Conservation (phyloP, 495 filamentous ascomycete genomes). For the Talaromyces wortmannii region DNA sequence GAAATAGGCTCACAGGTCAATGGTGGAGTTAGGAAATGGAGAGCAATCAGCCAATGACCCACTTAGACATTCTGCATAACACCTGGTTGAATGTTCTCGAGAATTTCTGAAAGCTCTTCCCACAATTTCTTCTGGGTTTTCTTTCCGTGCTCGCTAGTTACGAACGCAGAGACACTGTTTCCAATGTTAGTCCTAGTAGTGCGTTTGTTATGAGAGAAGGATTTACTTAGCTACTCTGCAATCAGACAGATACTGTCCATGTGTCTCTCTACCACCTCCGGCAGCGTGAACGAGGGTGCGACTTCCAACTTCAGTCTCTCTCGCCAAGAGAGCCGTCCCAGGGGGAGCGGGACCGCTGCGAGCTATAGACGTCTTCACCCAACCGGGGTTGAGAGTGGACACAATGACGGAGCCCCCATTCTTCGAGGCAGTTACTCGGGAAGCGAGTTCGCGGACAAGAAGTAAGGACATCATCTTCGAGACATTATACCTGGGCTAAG, state of each 20-base stretch:
- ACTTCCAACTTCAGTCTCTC: constrained; percentile 5
- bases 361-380: no score
- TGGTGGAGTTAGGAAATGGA: no score
- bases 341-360: no score
- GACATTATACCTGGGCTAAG: constrained; percentile 18
- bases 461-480: constrained; percentile 28
- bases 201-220: not conserved
- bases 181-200: not conserved
- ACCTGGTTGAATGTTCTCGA: constrained; percentile 17
- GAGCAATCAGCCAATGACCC: no score
- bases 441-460: constrained; percentile 20
- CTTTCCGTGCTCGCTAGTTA: constrained; percentile 13
- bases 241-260: constrained; percentile 24
- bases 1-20: no score
- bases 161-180: constrained; percentile 7
- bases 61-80: constrained; percentile 11
- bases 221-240: constrained; percentile 10
- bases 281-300: constrained; percentile 9
- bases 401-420: constrained; percentile 9
- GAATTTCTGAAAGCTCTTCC: constrained; percentile 18
- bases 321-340: no score
- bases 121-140: constrained; percentile 20
- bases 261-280: not conserved
- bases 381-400: constrained; percentile 20
- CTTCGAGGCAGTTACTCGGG: constrained; percentile 8